Evolutionary conservation across 768 basidiomycete species (phyloP), one percentile per base, ranked within the genome.

Genomic region (Agaricus bisporus): DNA sequence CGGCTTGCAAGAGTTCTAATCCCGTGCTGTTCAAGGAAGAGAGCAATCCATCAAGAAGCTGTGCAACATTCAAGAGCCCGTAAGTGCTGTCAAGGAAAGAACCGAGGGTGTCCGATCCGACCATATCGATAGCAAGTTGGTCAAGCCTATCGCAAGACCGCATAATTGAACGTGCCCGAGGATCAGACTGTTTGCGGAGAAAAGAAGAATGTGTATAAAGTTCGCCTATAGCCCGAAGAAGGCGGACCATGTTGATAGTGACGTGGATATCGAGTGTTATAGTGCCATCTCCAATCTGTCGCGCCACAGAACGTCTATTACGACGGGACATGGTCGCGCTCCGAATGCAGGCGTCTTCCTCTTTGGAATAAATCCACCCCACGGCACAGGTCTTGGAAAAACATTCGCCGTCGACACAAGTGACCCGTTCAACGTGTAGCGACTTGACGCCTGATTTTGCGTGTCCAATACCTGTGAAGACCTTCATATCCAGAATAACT

Each of bases 401-500:
- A 51, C 71, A 73, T 14, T 56, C 60, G 29, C 61, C 61, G 2
- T 63, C 47, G 12, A 57, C 56, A 48, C 70, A 71, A 4, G 54
- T 55, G 11, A 63, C 60, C 32, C 49, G 51, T 29, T 63, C 42
- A 15, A 59, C 62, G 14, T 68, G 59, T n/a, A 63, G 56, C 32
- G 70, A 64, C 46, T 71, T 68, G 25, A 56, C 51, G 22, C 68
- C 71, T 26, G 26, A 8, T 7, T 14, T 28, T 7, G 32, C 1
- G 32, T 32, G 32, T 11, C 32, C 32, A 32, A 7, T 11, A 32
- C 32, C 32, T 32, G 32, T 11, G 8, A 32, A 32, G 32, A 32
- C 32, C 11, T 32, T 32, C 32, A 39, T 17, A 39, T 39, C 12
- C 15, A 14, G 38, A 29, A 32, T 11, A 32, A 32, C 32, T 32